A percentile compares a stretch with the other conserved stretches of the same genome.
phyloP scores from a whole-genome alignment of 169 alveolate species.

The Cyclospora cayetanensis region DNA sequence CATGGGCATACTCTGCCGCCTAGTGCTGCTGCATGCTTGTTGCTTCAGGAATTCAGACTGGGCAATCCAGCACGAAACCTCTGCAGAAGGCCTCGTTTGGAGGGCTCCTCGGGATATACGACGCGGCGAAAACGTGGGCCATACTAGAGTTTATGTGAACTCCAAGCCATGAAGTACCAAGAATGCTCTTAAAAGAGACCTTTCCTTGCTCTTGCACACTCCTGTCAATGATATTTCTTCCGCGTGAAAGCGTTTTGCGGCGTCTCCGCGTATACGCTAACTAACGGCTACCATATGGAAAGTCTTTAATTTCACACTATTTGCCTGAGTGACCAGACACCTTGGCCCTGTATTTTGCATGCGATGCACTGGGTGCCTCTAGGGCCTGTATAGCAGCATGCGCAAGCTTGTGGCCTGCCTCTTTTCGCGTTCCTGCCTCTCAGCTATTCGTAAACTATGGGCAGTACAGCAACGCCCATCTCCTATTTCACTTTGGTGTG shows the following conservation, averaged over 20 bases:
- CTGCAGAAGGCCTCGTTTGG: constrained; percentile 24
- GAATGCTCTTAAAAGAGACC: too few relatives aligned
- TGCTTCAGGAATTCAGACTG: constrained; percentile 26
- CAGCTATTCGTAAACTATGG: constrained; percentile 29
- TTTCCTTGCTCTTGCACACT: too few relatives aligned
- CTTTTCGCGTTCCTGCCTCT: neutral
- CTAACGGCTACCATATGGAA: too few relatives aligned
- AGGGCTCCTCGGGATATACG: constrained; percentile 4
- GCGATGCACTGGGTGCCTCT: too few relatives aligned
- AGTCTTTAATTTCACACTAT: too few relatives aligned
- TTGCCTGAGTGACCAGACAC: too few relatives aligned
- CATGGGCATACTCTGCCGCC: neutral
- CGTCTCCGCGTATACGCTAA: too few relatives aligned
- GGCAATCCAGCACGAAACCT: constrained; percentile 28
- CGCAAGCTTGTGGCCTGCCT: neutral
- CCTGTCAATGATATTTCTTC: too few relatives aligned
- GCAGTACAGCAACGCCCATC: constrained; percentile 6
- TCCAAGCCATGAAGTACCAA: too few relatives aligned
- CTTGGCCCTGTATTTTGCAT: too few relatives aligned
- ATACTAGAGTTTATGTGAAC: too few relatives aligned
- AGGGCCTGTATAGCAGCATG: neutral
- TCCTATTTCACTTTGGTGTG: neutral
- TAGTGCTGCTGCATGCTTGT: constrained; percentile 26
- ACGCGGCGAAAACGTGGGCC: constrained; percentile 3
- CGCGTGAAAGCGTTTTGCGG: too few relatives aligned